phyloP scores from a whole-genome alignment of 805 yeast genomes.

The Sungouiella thailandica region DNA sequence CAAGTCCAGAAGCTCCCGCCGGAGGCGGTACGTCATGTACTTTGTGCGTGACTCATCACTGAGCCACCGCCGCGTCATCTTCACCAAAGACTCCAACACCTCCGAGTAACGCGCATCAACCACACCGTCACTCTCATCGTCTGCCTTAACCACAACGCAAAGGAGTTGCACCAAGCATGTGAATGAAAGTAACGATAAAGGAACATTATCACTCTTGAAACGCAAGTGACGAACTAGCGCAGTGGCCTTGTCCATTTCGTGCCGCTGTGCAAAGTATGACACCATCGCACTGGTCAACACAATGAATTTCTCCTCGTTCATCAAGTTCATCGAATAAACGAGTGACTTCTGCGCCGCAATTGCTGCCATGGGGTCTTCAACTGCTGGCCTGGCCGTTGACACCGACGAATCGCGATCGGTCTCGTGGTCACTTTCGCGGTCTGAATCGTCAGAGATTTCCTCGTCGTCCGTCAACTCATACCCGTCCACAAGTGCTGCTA shows the following conservation, averaged over 20 bases:
- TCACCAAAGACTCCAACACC: slow-evolving; percentile 24
- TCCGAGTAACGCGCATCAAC: background rate
- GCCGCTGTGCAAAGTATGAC: slow-evolving; percentile 16
- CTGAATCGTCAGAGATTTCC: slow-evolving; percentile 8
- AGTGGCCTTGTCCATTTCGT: slow-evolving; percentile 15
- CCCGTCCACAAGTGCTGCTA: slow-evolving; percentile 21
- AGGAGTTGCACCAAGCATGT: slow-evolving; percentile 25
- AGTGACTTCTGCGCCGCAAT: slow-evolving; percentile 17
- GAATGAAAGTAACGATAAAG: slow-evolving; percentile 28
- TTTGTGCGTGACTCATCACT: slow-evolving; percentile 17
- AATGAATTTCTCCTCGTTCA: slow-evolving; percentile 31
- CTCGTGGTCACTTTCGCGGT: slow-evolving; percentile 1
- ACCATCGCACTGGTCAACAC: slow-evolving; percentile 25
- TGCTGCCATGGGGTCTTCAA: slow-evolving; percentile 1
- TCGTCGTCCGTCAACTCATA: slow-evolving; percentile 30
- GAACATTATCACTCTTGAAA: slow-evolving; percentile 9
- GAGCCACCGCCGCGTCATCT: slow-evolving; percentile 26
- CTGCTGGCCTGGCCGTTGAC: slow-evolving; percentile 1
- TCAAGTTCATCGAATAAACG: slow-evolving; percentile 26
- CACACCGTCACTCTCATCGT: slow-evolving; percentile 11
- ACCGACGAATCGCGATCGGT: background rate
- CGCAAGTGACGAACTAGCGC: slow-evolving; percentile 23
- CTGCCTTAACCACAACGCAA: slow-evolving; percentile 12
- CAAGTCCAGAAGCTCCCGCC: slow-evolving; percentile 25
- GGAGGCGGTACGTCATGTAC: slow-evolving; percentile 18